Evolutionary conservation across 805 yeast genomes (phyloP).

Genomic region (Lipomyces orientalis): DNA sequence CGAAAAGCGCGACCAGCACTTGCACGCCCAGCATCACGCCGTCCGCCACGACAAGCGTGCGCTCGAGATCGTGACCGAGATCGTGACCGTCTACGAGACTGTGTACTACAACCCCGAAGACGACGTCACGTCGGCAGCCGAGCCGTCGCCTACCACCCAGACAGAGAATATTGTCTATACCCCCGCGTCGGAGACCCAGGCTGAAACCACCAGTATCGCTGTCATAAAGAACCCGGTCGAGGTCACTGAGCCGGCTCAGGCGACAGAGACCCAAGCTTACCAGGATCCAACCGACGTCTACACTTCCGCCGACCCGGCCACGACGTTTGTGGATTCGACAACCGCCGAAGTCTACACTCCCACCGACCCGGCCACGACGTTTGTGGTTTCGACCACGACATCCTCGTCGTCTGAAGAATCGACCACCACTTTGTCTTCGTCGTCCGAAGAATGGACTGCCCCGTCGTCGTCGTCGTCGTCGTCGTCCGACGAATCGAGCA

Average conservation of each 20-base stretch:
- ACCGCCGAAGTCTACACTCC: neutral
- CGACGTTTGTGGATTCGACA: conserved; percentile 23
- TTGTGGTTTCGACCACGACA: conserved; percentile 41
- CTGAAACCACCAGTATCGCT: conserved; percentile 23
- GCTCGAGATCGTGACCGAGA: conserved; percentile 70
- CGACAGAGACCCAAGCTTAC: conserved; percentile 41
- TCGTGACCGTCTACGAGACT: conserved; percentile 66
- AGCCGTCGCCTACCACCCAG: conserved; percentile 36
- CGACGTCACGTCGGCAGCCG: conserved; percentile 41
- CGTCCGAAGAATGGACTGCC: conserved; percentile 15
- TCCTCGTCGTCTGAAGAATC: conserved; percentile 12
- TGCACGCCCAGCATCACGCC: conserved; percentile 43
- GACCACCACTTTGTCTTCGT: conserved; percentile 23
- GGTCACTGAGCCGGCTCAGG: conserved; percentile 38
- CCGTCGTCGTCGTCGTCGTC: conserved; percentile 41
- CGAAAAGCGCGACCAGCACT: conserved; percentile 55
- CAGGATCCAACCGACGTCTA: conserved; percentile 37
- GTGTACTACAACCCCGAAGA: conserved; percentile 40
- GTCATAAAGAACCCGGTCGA: conserved; percentile 24
- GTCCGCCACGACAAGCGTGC: conserved; percentile 63
- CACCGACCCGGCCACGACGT: conserved; percentile 1
- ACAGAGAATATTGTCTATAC: conserved; percentile 25
- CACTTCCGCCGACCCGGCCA: conserved; percentile 42
- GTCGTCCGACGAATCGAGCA: conserved; percentile 38
- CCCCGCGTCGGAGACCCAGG: conserved; percentile 15